These are phyloP conservation scores for Calocybe indica DNA, from an alignment of 768 basidiomycete genomes.

Conservation along the genomic window DNA sequence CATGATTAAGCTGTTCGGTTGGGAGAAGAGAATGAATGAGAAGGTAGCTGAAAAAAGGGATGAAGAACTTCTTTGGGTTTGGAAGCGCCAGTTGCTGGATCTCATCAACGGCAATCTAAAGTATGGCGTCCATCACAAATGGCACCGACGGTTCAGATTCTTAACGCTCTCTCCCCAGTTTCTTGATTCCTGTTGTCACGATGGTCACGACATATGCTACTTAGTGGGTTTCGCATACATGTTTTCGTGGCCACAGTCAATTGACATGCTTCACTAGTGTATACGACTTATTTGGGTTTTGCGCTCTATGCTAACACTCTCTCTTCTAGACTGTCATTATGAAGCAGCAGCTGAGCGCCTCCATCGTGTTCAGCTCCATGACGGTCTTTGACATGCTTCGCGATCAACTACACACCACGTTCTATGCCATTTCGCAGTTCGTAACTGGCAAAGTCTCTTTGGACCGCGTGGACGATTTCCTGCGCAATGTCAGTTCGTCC, in stretches of 20 bases:
- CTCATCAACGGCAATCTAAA: slow-evolving; percentile 38
- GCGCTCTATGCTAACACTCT: slow-evolving; percentile 2
- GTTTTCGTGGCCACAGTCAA: background rate
- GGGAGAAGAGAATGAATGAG: slow-evolving; percentile 52
- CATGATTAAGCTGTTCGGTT: slow-evolving; percentile 69
- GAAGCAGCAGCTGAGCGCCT: slow-evolving; percentile 33
- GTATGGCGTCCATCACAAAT: slow-evolving; percentile 20
- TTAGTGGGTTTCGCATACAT: slow-evolving; percentile 34
- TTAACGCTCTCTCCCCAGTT: slow-evolving; percentile 25
- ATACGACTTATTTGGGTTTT: background rate
- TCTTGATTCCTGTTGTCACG: slow-evolving; percentile 52
- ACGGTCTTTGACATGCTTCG: slow-evolving; percentile 60
- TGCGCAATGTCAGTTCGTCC: slow-evolving; percentile 25
- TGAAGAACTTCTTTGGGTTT: slow-evolving; percentile 51
- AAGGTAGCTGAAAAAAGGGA: slow-evolving; percentile 53
- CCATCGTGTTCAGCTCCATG: slow-evolving; percentile 47
- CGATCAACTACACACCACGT: slow-evolving; percentile 36
- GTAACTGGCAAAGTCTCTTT: slow-evolving; percentile 56
- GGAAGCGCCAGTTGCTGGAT: slow-evolving; percentile 45
- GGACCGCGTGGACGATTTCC: slow-evolving; percentile 41
- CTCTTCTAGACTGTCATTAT: slow-evolving; percentile 28
- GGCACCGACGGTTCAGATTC: background rate
- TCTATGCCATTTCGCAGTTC: slow-evolving; percentile 17
- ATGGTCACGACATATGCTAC: slow-evolving; percentile 63
- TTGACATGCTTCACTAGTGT: slow-evolving; percentile 5